Evolutionary conservation across 2,329 filamentous ascomycete species (phyloP), one percentile per base, ranked within the genome.

Genomic region (Alternaria consortialis): DNA sequence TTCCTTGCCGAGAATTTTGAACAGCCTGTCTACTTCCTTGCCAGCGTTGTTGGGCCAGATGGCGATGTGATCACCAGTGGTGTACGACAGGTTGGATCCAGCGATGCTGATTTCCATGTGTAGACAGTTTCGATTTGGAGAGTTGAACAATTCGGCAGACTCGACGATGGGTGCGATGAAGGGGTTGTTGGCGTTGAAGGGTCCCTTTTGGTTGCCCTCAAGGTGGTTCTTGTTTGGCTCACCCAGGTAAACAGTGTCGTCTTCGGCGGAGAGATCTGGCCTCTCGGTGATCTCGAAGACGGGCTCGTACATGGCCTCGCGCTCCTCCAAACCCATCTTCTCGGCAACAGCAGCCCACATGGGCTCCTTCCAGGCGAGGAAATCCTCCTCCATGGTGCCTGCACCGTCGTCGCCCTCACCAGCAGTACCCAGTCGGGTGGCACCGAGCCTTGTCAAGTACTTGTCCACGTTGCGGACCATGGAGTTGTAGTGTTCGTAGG

Each of bases 341-440:
- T 92, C 87, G 25, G 91, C 85, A 54, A 99, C 85, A 62, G 91
- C 91, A 72, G 87, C 84, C 95, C 96, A 99, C 95, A 99, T 99
- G 64, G 94, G 94, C 74, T 99, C 95, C 83, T 99, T 99, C 95
- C 95, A 99, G 68, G 94, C 92, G 73, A 99, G 83, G 80, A 98
- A 99, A 75, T 99, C 96, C 82, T 99, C 96, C 82, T 99, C 95
- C 96, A 99, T 99, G 58, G 95, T 99, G 63, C 96, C 95, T 67
- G 95, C 94, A 66, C 96, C 95, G 78, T 99, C 95, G 74, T 99
- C 95, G 74, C 95, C 95, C 83, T 98, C 94, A 71, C 96, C 95
- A 57, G 94, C 93, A 59, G 89, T 85, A 46, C 95, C 94, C 69
- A 99, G 92, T 69, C 93, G 87, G 75, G 89, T 86, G 12, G 91